These are phyloP conservation scores for Coemansia sp. DNA, from an alignment of 192 early-diverging fungal genomes.

Conservation along the genomic window DNA sequence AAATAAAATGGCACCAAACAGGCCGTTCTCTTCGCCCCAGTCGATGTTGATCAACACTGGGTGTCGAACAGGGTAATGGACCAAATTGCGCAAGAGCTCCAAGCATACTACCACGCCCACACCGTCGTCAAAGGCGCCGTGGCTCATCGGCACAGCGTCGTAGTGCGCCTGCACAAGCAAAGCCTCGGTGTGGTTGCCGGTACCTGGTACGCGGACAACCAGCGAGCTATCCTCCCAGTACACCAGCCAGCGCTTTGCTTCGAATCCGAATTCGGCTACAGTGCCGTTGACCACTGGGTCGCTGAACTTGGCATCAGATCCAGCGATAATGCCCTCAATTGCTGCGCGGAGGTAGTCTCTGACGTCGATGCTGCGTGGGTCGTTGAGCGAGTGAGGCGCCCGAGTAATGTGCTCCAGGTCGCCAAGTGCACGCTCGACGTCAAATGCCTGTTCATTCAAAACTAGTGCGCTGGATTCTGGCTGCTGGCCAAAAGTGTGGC, in stretches of 20 bases:
- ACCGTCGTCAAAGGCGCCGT: slow-evolving; percentile 71
- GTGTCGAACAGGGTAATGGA: slow-evolving; percentile 57
- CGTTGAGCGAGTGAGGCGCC: slow-evolving; percentile 53
- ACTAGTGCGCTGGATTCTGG: neutral
- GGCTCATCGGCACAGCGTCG: slow-evolving; percentile 65
- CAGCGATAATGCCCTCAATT: slow-evolving; percentile 18
- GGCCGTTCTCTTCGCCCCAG: slow-evolving; percentile 66
- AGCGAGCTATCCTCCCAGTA: slow-evolving; percentile 59
- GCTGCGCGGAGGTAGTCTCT: slow-evolving; percentile 41
- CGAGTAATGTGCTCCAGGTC: slow-evolving; percentile 33
- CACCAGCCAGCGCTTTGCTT: slow-evolving; percentile 19
- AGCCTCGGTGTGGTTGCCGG: slow-evolving; percentile 47
- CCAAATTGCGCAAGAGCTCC: slow-evolving; percentile 63
- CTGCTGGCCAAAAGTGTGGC: neutral
- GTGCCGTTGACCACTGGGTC: slow-evolving; percentile 32
- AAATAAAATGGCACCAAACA: slow-evolving; percentile 62
- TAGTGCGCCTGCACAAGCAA: slow-evolving; percentile 69
- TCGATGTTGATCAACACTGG: slow-evolving; percentile 70
- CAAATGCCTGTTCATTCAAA: slow-evolving; percentile 12
- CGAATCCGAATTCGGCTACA: slow-evolving; percentile 36
- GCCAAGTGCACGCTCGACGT: slow-evolving; percentile 34
- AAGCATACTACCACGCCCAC: slow-evolving; percentile 62
- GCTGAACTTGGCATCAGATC: slow-evolving; percentile 18
- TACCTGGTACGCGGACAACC: slow-evolving; percentile 60
- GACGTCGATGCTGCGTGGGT: slow-evolving; percentile 41